Base-by-base conservation (phyloP, 2,329 filamentous ascomycete species). In the Colletotrichum caudatum region DNA sequence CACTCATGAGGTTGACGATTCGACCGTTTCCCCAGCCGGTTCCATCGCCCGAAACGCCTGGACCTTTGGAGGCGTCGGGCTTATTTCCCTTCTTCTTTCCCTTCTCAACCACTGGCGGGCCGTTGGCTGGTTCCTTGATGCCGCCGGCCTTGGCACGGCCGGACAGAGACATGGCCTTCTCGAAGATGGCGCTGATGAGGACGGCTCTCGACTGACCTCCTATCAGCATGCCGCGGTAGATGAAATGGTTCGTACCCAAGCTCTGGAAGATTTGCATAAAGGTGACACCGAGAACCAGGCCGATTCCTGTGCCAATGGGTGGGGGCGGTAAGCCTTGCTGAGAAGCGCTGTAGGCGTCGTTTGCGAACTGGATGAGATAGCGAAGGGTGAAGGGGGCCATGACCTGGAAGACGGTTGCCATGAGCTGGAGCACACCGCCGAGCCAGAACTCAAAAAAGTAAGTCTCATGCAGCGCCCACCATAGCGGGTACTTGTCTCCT, bases 1-100 rank as follows among this genome's bases (percentile, higher is more conserved):
- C 94, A 73, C 94, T 95, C 95, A 98, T 98, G 76, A 98, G 79
- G 75, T 97, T 97, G 78, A 96, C 90, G 64, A 98, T 94, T 74
- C 94, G 90, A 29, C 96, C 96, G 77, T 98, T 98, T 69, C 91
- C 91, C 95, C 95, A 98, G 33, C 95, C 96, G 29, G 89, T 85
- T 3, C 92, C 93, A 76, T 96, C 93, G 5, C 89, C 90, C 14
- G 88, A 82, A 26, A 92, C 82, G 3, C 87, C 88, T 3, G 84
- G 78, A 16, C 78, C 80, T 54, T 83, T 82, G 5, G 79, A 82
- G 4, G 79, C 76, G 7, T 77, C 74, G 4, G 80, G 80, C 60
- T 84, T 83, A 37, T 84, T 83, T 33, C 78, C 80, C 29, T 83
- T 80, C 60, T 84, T 80, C 20, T 81, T 83, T 11, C 76, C 75